Percentiles rank a stretch among this genome's conserved stretches.
These are phyloP conservation scores for Botrytis byssoidea DNA, from an alignment of 2,329 filamentous ascomycete species.

Conservation along the genomic window DNA sequence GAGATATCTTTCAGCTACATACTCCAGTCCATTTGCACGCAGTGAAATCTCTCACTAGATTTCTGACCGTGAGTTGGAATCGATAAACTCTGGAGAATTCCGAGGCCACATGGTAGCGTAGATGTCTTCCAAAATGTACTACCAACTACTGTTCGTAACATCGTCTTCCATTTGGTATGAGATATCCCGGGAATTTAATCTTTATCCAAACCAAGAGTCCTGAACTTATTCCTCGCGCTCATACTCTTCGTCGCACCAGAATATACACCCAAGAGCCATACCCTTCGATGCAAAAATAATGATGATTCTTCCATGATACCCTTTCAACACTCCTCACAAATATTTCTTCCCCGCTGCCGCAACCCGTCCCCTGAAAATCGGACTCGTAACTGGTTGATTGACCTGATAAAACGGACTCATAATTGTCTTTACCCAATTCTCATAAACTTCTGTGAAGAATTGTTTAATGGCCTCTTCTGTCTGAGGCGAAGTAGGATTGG, in stretches of 20 bases:
- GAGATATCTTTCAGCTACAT: not conserved
- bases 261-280: not conserved
- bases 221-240: not conserved
- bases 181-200: not conserved
- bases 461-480: slow-evolving; percentile 94
- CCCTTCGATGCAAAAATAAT: not conserved
- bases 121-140: not conserved
- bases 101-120: not conserved
- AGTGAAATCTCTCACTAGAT: not conserved
- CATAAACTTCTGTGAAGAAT: slow-evolving; percentile 94
- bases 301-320: not conserved
- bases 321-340: slow-evolving; percentile 54
- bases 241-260: not conserved
- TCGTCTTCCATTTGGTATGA: too few species aligned
- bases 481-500: slow-evolving; percentile 83
- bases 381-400: slow-evolving; percentile 82
- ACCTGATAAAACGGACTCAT: slow-evolving; percentile 95
- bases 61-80: not conserved
- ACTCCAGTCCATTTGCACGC: not conserved
- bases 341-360: slow-evolving; percentile 90
- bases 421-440: slow-evolving; percentile 92
- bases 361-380: slow-evolving; percentile 79
- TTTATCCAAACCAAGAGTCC: not conserved
- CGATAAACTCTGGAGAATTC: not conserved
- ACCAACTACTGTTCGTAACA: not conserved